phyloP scores from a whole-genome alignment of 1,139 yeast genomes.

The Lipomyces yarrowii region DNA sequence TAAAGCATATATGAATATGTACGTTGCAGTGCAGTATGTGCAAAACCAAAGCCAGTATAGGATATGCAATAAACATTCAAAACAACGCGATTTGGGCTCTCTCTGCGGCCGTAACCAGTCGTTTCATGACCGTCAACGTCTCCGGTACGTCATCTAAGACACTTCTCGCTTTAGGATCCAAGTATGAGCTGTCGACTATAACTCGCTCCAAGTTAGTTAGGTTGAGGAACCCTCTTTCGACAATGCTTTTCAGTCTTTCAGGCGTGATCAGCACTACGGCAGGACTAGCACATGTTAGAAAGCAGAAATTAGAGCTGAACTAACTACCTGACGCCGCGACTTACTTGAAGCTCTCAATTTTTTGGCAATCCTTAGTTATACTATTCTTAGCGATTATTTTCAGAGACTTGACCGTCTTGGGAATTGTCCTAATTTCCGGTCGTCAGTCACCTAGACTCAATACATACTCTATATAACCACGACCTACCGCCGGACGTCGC shows the following conservation, averaged over 20 bases:
- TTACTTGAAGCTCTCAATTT: slow-evolving; percentile 15
- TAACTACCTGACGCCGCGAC: neutral
- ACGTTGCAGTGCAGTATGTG: neutral
- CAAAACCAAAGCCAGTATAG: neutral
- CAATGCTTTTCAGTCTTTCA: slow-evolving; percentile 9
- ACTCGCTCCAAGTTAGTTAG: slow-evolving; percentile 13
- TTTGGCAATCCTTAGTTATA: slow-evolving; percentile 15
- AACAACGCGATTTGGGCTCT: neutral
- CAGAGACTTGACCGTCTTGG: slow-evolving; percentile 19
- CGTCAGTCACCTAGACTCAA: neutral
- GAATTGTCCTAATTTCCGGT: slow-evolving; percentile 14
- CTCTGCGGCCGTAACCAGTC: slow-evolving; percentile 7
- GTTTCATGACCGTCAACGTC: slow-evolving; percentile 17
- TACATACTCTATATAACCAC: neutral
- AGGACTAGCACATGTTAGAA: neutral
- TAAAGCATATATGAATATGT: too few relatives aligned
- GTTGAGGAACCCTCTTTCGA: slow-evolving; percentile 9
- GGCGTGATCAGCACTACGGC: slow-evolving; percentile 13
- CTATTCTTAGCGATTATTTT: slow-evolving; percentile 29
- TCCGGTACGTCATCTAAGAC: slow-evolving; percentile 29
- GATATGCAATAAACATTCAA: neutral
- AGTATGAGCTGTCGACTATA: slow-evolving; percentile 19
- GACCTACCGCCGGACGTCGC: slow-evolving; percentile 26
- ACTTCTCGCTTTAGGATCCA: slow-evolving; percentile 24
- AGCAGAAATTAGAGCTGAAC: neutral